phyloP scores from a whole-genome alignment of 2,329 filamentous ascomycete genomes.

The Coniochaeta sp. region DNA sequence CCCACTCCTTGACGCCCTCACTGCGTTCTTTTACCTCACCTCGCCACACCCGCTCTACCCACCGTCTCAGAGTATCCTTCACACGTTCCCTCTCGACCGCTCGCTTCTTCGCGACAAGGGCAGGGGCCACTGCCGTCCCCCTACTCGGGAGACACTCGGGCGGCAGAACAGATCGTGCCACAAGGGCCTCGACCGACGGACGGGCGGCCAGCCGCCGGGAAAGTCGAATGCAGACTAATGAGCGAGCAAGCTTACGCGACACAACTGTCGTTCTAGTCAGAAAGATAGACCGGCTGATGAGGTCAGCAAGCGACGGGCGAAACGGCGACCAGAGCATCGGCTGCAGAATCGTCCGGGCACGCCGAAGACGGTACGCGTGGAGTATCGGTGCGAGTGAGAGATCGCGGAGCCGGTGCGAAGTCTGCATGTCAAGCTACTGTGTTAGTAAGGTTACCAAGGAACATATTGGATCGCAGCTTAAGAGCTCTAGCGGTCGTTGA shows the following conservation, averaged over 20 bases:
- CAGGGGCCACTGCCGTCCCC: slow-evolving; percentile 40
- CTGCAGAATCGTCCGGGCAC: slow-evolving; percentile 44
- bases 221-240: slow-evolving; percentile 57
- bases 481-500: neutral
- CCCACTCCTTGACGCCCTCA: slow-evolving; percentile 36
- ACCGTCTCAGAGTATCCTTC: slow-evolving; percentile 58
- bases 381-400: slow-evolving; percentile 59
- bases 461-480: neutral
- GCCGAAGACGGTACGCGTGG: slow-evolving; percentile 53
- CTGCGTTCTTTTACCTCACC: slow-evolving; percentile 42
- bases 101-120: slow-evolving; percentile 53
- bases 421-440: slow-evolving; percentile 28
- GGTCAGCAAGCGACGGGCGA: slow-evolving; percentile 52
- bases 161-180: slow-evolving; percentile 57
- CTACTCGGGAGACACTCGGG: slow-evolving; percentile 50
- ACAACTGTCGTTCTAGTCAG: slow-evolving; percentile 58
- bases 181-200: slow-evolving; percentile 51
- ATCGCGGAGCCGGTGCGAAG: slow-evolving; percentile 52
- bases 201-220: slow-evolving; percentile 52
- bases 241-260: slow-evolving; percentile 55
- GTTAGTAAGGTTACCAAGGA: neutral
- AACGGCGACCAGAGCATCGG: slow-evolving; percentile 48
- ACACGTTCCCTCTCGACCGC: slow-evolving; percentile 59
- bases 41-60: slow-evolving; percentile 54
- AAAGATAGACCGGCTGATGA: slow-evolving; percentile 59